Percentiles rank a stretch among this genome's conserved stretches.
phyloP scores from a whole-genome alignment of 306 rosid species.

The Fagus crenata region DNA sequence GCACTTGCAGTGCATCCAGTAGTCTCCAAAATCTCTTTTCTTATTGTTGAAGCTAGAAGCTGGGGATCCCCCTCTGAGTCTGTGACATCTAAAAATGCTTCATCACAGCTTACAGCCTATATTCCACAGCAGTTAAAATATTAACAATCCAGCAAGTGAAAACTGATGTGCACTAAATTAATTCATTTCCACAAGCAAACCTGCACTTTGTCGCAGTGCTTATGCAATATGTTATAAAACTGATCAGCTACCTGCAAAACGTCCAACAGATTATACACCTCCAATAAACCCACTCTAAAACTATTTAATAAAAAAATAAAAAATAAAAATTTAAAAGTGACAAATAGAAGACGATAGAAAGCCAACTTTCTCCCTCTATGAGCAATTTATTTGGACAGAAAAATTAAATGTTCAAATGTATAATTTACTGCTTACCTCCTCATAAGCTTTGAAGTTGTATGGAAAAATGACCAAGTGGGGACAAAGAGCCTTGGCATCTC shows the following conservation, averaged over 20 bases:
- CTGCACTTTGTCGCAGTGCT: slow-evolving; percentile 79
- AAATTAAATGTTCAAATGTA: not conserved
- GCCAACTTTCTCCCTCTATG: not conserved
- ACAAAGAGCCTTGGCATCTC: slow-evolving; percentile 83
- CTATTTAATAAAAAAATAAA: not conserved
- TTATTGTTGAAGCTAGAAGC: slow-evolving; percentile 61
- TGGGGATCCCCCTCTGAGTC: slow-evolving; percentile 62
- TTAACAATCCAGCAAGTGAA: slow-evolving; percentile 18
- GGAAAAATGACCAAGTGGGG: slow-evolving; percentile 77
- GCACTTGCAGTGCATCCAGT: slow-evolving; percentile 94
- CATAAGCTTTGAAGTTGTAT: slow-evolving; percentile 91
- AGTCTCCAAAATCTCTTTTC: slow-evolving; percentile 70
- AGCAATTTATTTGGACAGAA: slow-evolving; percentile 23
- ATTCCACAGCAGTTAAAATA: slow-evolving; percentile 27
- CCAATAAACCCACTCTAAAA: not conserved
- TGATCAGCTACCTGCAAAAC: slow-evolving; percentile 88
- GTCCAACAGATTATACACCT: slow-evolving; percentile 23
- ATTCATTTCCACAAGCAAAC: slow-evolving; percentile 41
- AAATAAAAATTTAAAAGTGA: not conserved
- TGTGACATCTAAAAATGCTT: slow-evolving; percentile 83
- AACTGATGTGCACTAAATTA: slow-evolving; percentile 26
- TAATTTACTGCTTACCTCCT: slow-evolving; percentile 54
- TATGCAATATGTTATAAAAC: slow-evolving; percentile 82
- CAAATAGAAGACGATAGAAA: not conserved
- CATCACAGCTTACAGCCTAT: slow-evolving; percentile 97